Base-by-base conservation (phyloP, 257 asterid genomes). In the Vinca minor region DNA sequence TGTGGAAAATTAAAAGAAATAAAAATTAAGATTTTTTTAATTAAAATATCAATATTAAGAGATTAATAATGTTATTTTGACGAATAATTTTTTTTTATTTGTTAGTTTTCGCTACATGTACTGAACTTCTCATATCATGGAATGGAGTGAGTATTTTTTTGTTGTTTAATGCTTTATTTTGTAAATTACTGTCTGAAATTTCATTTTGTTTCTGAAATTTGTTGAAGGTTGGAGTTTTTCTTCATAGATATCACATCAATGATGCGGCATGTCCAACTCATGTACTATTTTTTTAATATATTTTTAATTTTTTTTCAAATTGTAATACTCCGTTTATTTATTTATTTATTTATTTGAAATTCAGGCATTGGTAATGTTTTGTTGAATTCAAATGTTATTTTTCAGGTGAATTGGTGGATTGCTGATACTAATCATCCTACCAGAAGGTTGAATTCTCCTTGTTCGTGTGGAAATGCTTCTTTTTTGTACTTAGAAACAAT, bases 261-360 rank as follows among this genome's bases (percentile, higher is more conserved):
- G 89, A 81, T 52, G 83, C 67, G 44, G 83, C 92, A 47, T 92
- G 98, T 74, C 77, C 38, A 44, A 85, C 96, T 34, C 94, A 89
- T 72, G 98, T 92, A 87, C 45, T 81, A 25, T 68, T 63, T 59
- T 64, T 65, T 17, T 8, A 10, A 42, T 46, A n/a, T n/a, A 10
- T 41, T 38, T 0, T 58, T 62, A 18, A 57, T 17, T 3, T 20
- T 66, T n/a, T 20, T 57, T 25, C 38, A n/a, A 45, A 58, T 45
- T n/a, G n/a, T n/a, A n/a, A n/a, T n/a, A 5, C 28, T 49, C 14
- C 23, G 17, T 20, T 31, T 57, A 65, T 10, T 15, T 34, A 8
- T 1, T 29, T 35, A 0, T 38, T 25, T 1, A 29, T 0, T 11
- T 1, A 31, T 64, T 57, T 32, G 9, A 47, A 12, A 39, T 35